A percentile compares a stretch with the other conserved stretches of the same genome.
Conservation (phyloP, 2,329 filamentous ascomycete species). For the Penicillium sp. region DNA sequence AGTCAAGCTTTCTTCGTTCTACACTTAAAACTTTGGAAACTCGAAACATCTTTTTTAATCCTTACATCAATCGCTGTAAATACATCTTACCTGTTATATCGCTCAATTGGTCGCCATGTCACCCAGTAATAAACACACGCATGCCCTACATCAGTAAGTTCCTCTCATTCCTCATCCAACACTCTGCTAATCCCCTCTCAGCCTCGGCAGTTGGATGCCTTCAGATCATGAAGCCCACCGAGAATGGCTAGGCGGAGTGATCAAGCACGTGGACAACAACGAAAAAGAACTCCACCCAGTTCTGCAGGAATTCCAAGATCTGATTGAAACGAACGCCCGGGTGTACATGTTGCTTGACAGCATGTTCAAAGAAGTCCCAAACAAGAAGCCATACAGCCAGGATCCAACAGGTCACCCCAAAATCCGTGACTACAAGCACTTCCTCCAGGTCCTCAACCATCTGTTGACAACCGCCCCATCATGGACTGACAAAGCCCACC, state of each 20-base stretch:
- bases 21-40: background rate
- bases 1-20: slow-evolving; percentile 8
- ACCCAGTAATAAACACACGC: background rate
- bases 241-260: slow-evolving; percentile 61
- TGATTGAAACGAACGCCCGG: slow-evolving; percentile 65
- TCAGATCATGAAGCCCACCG: slow-evolving; percentile 63
- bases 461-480: slow-evolving; percentile 32
- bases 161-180: background rate
- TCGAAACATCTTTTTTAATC: background rate
- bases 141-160: slow-evolving; percentile 21
- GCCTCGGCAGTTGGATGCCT: slow-evolving; percentile 63
- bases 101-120: background rate
- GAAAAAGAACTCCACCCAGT: slow-evolving; percentile 58
- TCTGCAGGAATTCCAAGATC: slow-evolving; percentile 62
- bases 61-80: background rate
- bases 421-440: slow-evolving; percentile 66
- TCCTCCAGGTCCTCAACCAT: slow-evolving; percentile 67
- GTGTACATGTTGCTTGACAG: slow-evolving; percentile 66
- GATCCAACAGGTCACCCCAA: slow-evolving; percentile 65
- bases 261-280: slow-evolving; percentile 56
- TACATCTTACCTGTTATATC: background rate
- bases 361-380: slow-evolving; percentile 70
- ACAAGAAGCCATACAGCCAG: slow-evolving; percentile 58
- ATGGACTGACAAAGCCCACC: slow-evolving; percentile 33
- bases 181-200: slow-evolving; percentile 19